Conservation (phyloP, 2,329 filamentous ascomycete genomes). For the Biscogniauxia mediterranea region DNA sequence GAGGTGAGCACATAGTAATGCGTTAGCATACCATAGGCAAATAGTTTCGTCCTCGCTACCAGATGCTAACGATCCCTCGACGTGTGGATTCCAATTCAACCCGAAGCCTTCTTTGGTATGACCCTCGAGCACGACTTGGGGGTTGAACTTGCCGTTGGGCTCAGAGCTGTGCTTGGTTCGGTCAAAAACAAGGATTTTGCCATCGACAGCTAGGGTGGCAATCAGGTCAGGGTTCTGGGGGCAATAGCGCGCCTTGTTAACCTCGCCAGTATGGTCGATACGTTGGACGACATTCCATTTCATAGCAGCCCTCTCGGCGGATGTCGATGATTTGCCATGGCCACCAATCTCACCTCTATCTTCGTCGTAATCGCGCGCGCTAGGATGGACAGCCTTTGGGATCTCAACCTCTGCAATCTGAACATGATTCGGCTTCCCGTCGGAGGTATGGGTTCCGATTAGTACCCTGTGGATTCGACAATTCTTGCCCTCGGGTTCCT, state of each 20-base stretch:
- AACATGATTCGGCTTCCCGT: constrained; percentile 81
- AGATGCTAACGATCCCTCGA: constrained; percentile 77
- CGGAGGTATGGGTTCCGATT: constrained; percentile 91
- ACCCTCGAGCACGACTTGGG: constrained; percentile 81
- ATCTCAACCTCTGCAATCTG: constrained; percentile 94
- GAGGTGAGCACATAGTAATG: background rate
- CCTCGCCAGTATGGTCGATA: constrained; percentile 93
- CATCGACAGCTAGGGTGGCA: constrained; percentile 86
- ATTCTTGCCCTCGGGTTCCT: constrained; percentile 82
- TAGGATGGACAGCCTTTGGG: constrained; percentile 72
- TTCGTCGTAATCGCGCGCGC: constrained; percentile 84
- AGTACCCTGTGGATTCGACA: constrained; percentile 85
- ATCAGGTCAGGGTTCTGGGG: constrained; percentile 97
- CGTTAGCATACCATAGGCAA: constrained; percentile 69
- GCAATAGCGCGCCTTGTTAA: constrained; percentile 98
- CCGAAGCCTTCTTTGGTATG: constrained; percentile 90
- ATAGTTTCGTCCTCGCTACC: constrained; percentile 93
- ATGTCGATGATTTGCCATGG: constrained; percentile 63
- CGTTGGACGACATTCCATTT: constrained; percentile 92
- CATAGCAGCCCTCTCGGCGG: constrained; percentile 65
- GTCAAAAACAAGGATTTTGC: constrained; percentile 89
- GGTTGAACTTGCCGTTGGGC: constrained; percentile 71
- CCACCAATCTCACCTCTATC: constrained; percentile 91
- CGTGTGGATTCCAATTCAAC: constrained; percentile 86
- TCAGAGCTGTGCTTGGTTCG: constrained; percentile 86